Base-by-base conservation (phyloP, 495 filamentous ascomycete species). In the Penicillium arizonense region DNA sequence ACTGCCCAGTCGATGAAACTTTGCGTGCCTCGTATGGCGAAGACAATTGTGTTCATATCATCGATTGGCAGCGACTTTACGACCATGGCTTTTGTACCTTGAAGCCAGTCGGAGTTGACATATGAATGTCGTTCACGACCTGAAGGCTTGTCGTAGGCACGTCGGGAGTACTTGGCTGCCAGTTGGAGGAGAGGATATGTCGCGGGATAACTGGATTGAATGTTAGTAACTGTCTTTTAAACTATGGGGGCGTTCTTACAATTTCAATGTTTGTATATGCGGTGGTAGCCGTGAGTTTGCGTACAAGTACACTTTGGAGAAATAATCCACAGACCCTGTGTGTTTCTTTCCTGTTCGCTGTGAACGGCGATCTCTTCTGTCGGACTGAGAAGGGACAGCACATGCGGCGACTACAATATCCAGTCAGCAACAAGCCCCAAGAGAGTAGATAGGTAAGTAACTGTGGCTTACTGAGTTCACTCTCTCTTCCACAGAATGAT, bases 1-100 rank as follows among this genome's bases (percentile, higher is more conserved):
- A 92, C 87, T 3, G 85, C 78, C 89, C 89, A 94, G 68, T 94
- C 89, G 73, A 88, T 84, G 60, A 91, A 88, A 1, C 81, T 88
- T 30, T 89, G 83, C 0, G 81, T 89, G 1, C 89, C 89, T 5
- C 89, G 82, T 45, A 94, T 88, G 32, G 89, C 88, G 58, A 93
- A 87, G 20, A 92, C 84, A 37, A 93, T 82, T 12, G 83, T 85
- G 61, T 90, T 83, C 73, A 85, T 81, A 57, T 89, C 77, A 60
- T 92, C 87, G 58, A 89, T 79, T 4, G 87, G 82, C 10, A 90
- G 70, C 0, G 84, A 85, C 54, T 90, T 91, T 65, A 94, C 83
- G 23, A 90, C 82, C 87, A 91, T 91, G 18, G 89, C 87, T 64
- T 94, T 94, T 18, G 88, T 87, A 13, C 88, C 88, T 1, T 78